A percentile compares a stretch with the other conserved stretches of the same genome.
These are phyloP conservation scores for Plasmodium gonderi DNA, from an alignment of 169 alveolate genomes.

Conservation along the genomic window DNA sequence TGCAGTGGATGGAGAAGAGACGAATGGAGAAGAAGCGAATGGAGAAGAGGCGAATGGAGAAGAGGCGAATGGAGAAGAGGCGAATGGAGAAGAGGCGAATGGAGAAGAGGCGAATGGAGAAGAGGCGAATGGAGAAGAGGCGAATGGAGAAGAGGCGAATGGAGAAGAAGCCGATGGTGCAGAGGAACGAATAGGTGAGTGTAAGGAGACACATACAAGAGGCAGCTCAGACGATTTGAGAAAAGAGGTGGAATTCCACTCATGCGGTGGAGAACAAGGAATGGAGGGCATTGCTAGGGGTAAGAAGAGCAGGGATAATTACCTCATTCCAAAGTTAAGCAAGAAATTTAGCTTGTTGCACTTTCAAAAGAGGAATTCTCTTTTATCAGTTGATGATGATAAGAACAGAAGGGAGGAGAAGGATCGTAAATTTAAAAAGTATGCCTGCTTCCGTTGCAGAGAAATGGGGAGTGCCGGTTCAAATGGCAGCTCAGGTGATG, in stretches of 20 bases:
- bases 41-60: too few species aligned
- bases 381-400: slow-evolving; percentile 13
- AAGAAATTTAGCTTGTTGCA: not conserved
- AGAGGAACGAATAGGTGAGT: not conserved
- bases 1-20: not conserved
- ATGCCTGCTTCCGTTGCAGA: slow-evolving; percentile 39
- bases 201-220: not conserved
- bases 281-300: too few species aligned
- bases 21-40: too few species aligned
- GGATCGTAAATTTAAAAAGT: slow-evolving; percentile 30
- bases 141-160: not conserved
- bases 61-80: too few species aligned
- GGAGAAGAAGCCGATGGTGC: not conserved
- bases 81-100: too few species aligned
- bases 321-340: slow-evolving; percentile 3
- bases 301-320: not conserved
- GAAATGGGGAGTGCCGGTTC: not conserved
- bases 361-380: slow-evolving; percentile 4
- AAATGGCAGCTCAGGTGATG: not conserved
- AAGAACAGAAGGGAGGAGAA: slow-evolving; percentile 13
- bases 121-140: not conserved
- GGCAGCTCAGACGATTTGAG: not conserved
- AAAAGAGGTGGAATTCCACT: not conserved
- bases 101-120: not conserved
- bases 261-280: too few species aligned